A percentile compares a stretch with the other conserved stretches of the same genome.
Conservation (phyloP, 208 protist species). For the Trypanosoma grayi region DNA sequence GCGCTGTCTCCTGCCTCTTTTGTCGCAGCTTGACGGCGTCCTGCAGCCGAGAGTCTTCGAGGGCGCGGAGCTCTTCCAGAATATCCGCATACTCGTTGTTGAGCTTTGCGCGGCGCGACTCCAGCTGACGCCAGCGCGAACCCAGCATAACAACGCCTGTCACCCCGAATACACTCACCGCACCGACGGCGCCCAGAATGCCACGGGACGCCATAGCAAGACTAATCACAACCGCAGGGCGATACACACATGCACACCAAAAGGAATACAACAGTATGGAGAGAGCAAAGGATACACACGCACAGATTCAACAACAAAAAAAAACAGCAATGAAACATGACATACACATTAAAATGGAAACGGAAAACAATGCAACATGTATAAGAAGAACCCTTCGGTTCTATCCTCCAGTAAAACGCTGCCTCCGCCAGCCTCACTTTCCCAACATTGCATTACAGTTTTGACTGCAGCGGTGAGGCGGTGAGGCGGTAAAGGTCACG, state of each 20-base stretch:
- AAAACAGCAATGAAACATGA: constrained; percentile 23
- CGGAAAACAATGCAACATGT: constrained; percentile 18
- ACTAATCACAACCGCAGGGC: neutral
- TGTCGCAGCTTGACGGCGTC: constrained; percentile 32
- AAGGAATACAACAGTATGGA: constrained; percentile 2
- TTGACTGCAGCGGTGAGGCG: neutral
- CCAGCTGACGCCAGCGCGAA: constrained; percentile 45
- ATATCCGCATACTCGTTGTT: constrained; percentile 69
- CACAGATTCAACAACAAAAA: constrained; percentile 5
- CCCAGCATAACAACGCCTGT: constrained; percentile 32
- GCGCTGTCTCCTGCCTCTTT: constrained; percentile 34
- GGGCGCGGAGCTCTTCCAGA: constrained; percentile 32
- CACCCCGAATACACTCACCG: constrained; percentile 32
- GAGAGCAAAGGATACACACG: too few relatives aligned
- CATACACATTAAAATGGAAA: neutral
- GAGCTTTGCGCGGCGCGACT: constrained; percentile 48
- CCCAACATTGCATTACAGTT: constrained; percentile 1
- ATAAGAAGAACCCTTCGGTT: too few relatives aligned
- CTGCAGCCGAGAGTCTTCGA: constrained; percentile 45
- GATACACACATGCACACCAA: constrained; percentile 8
- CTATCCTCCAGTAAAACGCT: neutral
- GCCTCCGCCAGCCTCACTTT: neutral
- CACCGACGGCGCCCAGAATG: constrained; percentile 26
- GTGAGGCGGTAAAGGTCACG: constrained; percentile 2
- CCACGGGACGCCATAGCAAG: constrained; percentile 25